These are phyloP conservation scores for Pinguiococcus pyrenoidosus DNA, from an alignment of 108 stramenopile genomes.

Conservation along the genomic window DNA sequence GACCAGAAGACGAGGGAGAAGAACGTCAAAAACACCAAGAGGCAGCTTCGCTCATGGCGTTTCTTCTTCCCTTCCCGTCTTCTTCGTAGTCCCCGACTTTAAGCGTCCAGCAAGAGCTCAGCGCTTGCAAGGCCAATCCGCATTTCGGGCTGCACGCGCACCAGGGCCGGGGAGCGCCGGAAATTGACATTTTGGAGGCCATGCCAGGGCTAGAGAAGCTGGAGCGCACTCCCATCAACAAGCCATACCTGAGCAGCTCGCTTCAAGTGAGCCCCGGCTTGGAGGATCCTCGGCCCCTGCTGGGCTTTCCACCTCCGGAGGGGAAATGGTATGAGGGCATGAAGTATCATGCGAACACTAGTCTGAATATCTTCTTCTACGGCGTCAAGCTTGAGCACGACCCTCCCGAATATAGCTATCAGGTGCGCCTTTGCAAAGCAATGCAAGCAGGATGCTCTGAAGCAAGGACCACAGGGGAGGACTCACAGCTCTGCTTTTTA, in stretches of 20 bases:
- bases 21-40: no score
- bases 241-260: constrained; percentile 67
- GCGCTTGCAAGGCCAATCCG: constrained; percentile 53
- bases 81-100: no score
- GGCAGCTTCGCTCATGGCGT: no score
- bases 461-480: no score
- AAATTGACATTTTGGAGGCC: constrained; percentile 76
- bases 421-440: no score
- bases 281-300: constrained; percentile 40
- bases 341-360: constrained; percentile 53
- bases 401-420: constrained; percentile 56
- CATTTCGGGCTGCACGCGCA: constrained; percentile 59
- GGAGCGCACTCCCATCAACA: constrained; percentile 51
- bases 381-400: constrained; percentile 59
- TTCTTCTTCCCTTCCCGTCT: no score
- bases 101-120: constrained; percentile 66
- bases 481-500: no score
- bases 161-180: constrained; percentile 66
- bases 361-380: constrained; percentile 73
- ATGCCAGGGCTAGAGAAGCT: constrained; percentile 51
- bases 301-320: constrained; percentile 50
- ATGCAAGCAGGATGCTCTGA: no score
- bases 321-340: constrained; percentile 64
- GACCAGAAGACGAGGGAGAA: no score
- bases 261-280: constrained; percentile 62